Conservation (phyloP, 2,329 filamentous ascomycete genomes). For the Sphaerulina musiva region DNA sequence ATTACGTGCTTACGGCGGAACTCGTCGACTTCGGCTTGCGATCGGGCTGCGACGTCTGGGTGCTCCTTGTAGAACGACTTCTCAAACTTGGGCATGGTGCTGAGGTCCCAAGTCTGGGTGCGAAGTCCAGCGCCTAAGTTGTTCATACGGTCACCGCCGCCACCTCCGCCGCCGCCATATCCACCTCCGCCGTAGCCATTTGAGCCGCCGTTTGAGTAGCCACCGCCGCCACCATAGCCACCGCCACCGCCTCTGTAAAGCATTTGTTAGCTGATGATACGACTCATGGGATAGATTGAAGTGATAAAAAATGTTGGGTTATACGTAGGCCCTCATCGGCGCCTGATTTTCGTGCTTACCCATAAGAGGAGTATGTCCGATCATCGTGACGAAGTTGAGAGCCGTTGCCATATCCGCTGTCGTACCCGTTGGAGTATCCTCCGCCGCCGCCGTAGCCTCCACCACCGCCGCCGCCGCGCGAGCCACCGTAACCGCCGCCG, state of each 20-base stretch:
- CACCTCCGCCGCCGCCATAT: constrained; percentile 48
- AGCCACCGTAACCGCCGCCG: constrained; percentile 49
- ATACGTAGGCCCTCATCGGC: constrained; percentile 33
- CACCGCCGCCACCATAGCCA: constrained; percentile 31
- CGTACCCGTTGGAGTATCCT: constrained; percentile 27
- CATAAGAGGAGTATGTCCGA: constrained; percentile 38
- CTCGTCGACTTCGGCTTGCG: constrained; percentile 71
- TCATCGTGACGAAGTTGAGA: constrained; percentile 37
- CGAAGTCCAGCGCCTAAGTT: constrained; percentile 82
- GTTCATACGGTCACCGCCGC: constrained; percentile 88
- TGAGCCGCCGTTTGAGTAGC: constrained; percentile 33
- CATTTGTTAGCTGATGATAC: constrained; percentile 11
- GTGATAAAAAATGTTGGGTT: constrained; percentile 10
- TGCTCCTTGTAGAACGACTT: constrained; percentile 99
- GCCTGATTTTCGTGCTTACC: constrained; percentile 41
- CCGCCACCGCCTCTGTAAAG: constrained; percentile 30
- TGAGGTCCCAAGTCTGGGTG: constrained; percentile 80
- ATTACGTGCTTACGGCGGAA: constrained; percentile 85
- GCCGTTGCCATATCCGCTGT: constrained; percentile 39
- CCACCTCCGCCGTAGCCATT: constrained; percentile 31
- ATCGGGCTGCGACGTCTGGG: constrained; percentile 66
- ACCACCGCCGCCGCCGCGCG: constrained; percentile 41
- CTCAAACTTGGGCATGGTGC: constrained; percentile 85
- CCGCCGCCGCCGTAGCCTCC: constrained; percentile 37
- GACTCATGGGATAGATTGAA: constrained; percentile 4